These are phyloP conservation scores for Cucumis melo DNA, from an alignment of 306 rosid genomes.

Conservation along the genomic window DNA sequence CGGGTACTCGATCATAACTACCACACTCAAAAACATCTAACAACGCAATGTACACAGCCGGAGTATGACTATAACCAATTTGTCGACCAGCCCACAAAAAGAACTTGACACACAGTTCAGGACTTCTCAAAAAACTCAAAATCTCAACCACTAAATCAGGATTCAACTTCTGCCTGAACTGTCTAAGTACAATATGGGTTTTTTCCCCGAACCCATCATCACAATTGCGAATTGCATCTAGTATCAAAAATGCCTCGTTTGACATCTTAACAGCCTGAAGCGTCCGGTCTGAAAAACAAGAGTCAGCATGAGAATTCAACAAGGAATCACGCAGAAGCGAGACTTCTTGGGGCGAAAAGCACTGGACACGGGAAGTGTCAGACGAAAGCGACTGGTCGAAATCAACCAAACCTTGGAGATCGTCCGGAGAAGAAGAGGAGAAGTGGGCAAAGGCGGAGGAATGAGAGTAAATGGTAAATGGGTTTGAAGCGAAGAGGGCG, in stretches of 20 bases:
- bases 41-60: slow-evolving; percentile 29
- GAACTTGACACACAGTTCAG: slow-evolving; percentile 43
- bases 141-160: slow-evolving; percentile 41
- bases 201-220: slow-evolving; percentile 25
- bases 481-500: background rate
- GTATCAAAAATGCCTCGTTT: slow-evolving; percentile 28
- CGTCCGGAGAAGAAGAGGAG: slow-evolving; percentile 17
- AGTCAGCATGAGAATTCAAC: slow-evolving; percentile 20
- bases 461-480: background rate
- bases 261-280: slow-evolving; percentile 14
- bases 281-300: slow-evolving; percentile 8
- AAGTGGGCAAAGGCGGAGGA: slow-evolving; percentile 7
- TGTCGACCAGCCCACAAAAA: slow-evolving; percentile 72
- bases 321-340: slow-evolving; percentile 35
- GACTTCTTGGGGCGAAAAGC: slow-evolving; percentile 29
- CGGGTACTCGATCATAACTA: slow-evolving; percentile 25
- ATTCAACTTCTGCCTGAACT: slow-evolving; percentile 37
- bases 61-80: slow-evolving; percentile 54
- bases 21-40: slow-evolving; percentile 28
- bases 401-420: slow-evolving; percentile 39
- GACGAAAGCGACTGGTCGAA: slow-evolving; percentile 17
- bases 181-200: slow-evolving; percentile 43
- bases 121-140: slow-evolving; percentile 23
- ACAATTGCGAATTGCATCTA: slow-evolving; percentile 18
- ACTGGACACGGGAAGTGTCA: slow-evolving; percentile 10